Percentiles rank a stretch among this genome's conserved stretches.
phyloP scores from a whole-genome alignment of 116 monocot genomes.

The Cymodocea nodosa region DNA sequence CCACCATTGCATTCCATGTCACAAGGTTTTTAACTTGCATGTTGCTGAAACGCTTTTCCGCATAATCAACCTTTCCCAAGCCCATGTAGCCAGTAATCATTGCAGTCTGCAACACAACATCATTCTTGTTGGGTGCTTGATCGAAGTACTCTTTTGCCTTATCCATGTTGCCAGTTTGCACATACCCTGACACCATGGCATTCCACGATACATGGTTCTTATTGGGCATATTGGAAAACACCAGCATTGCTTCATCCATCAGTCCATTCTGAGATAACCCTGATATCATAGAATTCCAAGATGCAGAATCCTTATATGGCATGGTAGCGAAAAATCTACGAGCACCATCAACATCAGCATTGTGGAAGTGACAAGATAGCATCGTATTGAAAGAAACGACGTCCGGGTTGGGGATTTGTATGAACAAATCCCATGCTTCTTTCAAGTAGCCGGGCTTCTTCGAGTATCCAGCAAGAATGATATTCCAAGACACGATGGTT shows the following conservation, averaged over 20 bases:
- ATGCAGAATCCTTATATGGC: conserved; percentile 37
- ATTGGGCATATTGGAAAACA: conserved; percentile 36
- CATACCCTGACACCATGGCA: conserved; percentile 42
- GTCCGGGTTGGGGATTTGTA: conserved; percentile 19
- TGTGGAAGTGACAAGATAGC: conserved; percentile 51
- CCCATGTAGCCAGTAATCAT: conserved; percentile 64
- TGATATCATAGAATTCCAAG: conserved; percentile 73
- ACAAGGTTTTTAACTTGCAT: conserved; percentile 46
- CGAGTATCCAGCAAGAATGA: conserved; percentile 25
- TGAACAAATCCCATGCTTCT: conserved; percentile 20
- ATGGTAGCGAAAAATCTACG: conserved; percentile 27
- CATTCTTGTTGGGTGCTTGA: conserved; percentile 28
- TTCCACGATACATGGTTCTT: conserved; percentile 74
- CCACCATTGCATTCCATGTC: conserved; percentile 73
- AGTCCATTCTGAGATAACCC: conserved; percentile 25
- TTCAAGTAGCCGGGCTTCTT: conserved; percentile 23
- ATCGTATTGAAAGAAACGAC: conserved; percentile 36
- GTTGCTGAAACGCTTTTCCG: conserved; percentile 26
- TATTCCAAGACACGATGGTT: conserved; percentile 34
- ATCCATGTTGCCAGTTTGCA: conserved; percentile 28
- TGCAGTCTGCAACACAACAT: conserved; percentile 39
- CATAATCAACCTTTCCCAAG: conserved; percentile 21
- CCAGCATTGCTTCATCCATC: conserved; percentile 24
- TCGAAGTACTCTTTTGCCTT: conserved; percentile 40
- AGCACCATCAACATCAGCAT: conserved; percentile 29